These are phyloP conservation scores for Pythium aristosporum DNA, from an alignment of 352 stramenopile species.

Conservation along the genomic window DNA sequence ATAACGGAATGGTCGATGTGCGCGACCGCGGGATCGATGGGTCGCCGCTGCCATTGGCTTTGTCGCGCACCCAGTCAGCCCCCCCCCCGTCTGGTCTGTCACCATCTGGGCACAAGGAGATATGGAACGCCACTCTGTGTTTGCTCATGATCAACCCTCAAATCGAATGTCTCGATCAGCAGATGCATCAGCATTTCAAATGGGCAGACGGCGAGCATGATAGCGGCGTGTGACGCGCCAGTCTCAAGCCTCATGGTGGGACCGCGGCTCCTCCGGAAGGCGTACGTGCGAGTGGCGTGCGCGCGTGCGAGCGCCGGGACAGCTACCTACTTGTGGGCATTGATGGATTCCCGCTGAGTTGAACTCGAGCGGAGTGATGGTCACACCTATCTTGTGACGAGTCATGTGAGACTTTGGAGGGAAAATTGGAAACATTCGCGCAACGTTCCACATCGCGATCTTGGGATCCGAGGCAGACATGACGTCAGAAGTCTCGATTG, in stretches of 20 bases:
- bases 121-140: neutral
- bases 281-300: conserved; percentile 10
- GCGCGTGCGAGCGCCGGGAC: neutral
- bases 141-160: too few relatives aligned
- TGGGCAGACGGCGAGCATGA: neutral
- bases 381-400: neutral
- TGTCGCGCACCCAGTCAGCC: neutral
- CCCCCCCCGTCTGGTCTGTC: neutral
- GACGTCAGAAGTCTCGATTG: conserved; percentile 1
- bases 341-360: conserved; percentile 4
- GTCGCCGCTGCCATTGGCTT: neutral
- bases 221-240: conserved; percentile 3
- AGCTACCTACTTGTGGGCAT: neutral
- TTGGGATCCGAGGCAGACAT: conserved; percentile 1
- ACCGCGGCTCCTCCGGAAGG: neutral
- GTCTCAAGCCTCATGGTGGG: too few relatives aligned
- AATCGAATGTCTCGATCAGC: too few relatives aligned
- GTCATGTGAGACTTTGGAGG: conserved; percentile 5
- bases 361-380: neutral
- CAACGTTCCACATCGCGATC: neutral
- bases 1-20: conserved; percentile 3
- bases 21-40: neutral
- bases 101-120: neutral
- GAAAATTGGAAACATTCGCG: conserved; percentile 2
- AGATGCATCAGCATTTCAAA: too few relatives aligned